Conservation (phyloP, 106 monocot genomes). For the Dendrobium chrysotoxum region DNA sequence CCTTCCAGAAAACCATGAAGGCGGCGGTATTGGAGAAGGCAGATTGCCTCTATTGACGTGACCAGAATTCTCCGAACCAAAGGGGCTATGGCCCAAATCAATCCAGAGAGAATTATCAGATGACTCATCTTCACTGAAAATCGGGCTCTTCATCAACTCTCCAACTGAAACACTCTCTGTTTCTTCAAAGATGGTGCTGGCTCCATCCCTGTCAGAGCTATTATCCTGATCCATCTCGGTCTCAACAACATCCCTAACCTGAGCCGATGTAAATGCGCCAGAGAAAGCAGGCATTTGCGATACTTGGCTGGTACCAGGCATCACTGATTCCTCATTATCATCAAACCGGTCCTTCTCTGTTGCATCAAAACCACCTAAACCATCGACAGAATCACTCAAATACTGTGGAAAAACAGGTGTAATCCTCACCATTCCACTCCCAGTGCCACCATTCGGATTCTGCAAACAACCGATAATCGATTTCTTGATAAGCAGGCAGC, state of each 20-base stretch:
- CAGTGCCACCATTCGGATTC: slow-evolving; percentile 66
- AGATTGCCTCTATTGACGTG: slow-evolving; percentile 45
- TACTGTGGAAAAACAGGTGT: slow-evolving; percentile 88
- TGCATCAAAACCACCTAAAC: slow-evolving; percentile 43
- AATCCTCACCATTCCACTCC: slow-evolving; percentile 87
- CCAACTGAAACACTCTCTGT: slow-evolving; percentile 75
- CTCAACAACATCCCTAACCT: slow-evolving; percentile 81
- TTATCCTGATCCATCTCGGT: slow-evolving; percentile 79
- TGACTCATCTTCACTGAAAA: slow-evolving; percentile 85
- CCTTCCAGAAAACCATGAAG: slow-evolving; percentile 59
- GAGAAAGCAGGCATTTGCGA: slow-evolving; percentile 90
- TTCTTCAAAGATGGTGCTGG: slow-evolving; percentile 83
- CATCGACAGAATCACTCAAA: slow-evolving; percentile 82
- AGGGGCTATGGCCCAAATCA: slow-evolving; percentile 89
- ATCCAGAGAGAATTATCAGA: slow-evolving; percentile 95
- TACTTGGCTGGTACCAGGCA: slow-evolving; percentile 21
- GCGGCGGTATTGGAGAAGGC: slow-evolving; percentile 74
- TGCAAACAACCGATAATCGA: slow-evolving; percentile 77
- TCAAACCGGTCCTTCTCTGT: slow-evolving; percentile 41
- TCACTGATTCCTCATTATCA: slow-evolving; percentile 31
- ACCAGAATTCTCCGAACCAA: slow-evolving; percentile 50
- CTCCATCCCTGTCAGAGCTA: slow-evolving; percentile 84
- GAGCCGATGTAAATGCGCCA: slow-evolving; percentile 78
- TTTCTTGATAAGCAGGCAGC: slow-evolving; percentile 90
- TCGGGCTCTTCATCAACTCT: slow-evolving; percentile 88